Base-by-base conservation (phyloP, 2,329 filamentous ascomycete species). In the Fusarium pseudoanthophilum region DNA sequence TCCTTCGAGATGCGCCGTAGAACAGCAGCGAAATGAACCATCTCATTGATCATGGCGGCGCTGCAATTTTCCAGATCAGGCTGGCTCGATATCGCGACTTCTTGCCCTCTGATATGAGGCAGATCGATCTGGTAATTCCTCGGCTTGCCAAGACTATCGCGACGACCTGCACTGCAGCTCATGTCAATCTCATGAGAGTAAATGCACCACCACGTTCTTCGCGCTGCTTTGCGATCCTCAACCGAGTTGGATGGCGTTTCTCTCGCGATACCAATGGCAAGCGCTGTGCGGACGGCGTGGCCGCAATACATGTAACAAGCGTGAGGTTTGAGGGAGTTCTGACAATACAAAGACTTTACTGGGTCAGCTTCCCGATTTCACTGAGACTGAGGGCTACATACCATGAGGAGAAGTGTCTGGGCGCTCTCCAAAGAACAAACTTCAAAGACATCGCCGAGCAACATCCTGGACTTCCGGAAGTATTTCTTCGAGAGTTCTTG, bases 101-200 rank as follows among this genome's bases (percentile, higher is more conserved):
- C 11, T 18, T 46, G 40, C 10, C 21, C 30, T 39, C 1, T 45
- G 32, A 59, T 59, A 46, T 59, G 60, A 18, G 60, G 60, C 2
- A 59, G 13, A 18, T 62, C 60, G 2, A 62, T 66, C 5, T 66
- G 58, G 39, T 66, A 66, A 30, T 66, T 66, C 1, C 58, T 42
- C 2, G 63, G 63, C 2, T 66, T 66, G 11, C 63, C 58, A 36
- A 66, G 63, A 42, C 63, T 66, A 6, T 66, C 63, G 10, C 63
- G 58, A 28, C 63, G 58, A 6, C 63, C 63, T 36, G 58, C 63
- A 28, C 63, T 66, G 11, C 58, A 66, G 40, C 63, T 66, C 58
- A 66, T 66, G 26, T 66, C 63, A 37, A 66, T 66, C 16, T 66
- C 63, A 6, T 66, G 58, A 30, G 63, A 66, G n/a, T 66, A 66